Evolutionary conservation across 305 asterid genomes (phyloP).

Genomic region (Fraxinus velutina): DNA sequence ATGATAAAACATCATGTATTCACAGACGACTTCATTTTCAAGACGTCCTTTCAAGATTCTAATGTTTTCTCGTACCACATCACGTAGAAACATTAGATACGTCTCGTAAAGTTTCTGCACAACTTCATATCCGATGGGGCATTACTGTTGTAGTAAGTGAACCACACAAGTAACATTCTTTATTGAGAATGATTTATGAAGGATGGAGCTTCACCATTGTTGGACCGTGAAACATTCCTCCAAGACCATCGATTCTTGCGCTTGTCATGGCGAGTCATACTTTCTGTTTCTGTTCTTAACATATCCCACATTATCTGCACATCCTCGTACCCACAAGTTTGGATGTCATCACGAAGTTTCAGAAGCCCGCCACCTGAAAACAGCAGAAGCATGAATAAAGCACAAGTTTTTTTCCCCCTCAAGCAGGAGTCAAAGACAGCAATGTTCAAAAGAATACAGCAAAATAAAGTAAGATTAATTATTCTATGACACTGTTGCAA

Average conservation of each 20-base stretch:
- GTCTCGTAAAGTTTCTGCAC: neutral
- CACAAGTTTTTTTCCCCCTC: neutral
- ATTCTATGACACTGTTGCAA: neutral
- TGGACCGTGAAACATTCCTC: conserved; percentile 42
- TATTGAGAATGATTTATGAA: conserved; percentile 32
- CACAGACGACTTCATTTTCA: conserved; percentile 27
- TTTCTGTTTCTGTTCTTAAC: conserved; percentile 43
- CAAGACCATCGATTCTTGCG: conserved; percentile 40
- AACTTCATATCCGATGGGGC: neutral
- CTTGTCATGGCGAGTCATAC: conserved; percentile 31
- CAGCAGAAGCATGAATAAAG: neutral
- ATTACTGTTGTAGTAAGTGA: neutral
- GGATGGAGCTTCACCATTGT: conserved; percentile 30
- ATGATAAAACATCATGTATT: conserved; percentile 19
- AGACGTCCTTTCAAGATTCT: neutral
- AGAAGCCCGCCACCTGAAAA: conserved; percentile 45
- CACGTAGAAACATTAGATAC: conserved; percentile 5
- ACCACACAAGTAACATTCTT: conserved; percentile 9
- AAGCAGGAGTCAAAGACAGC: neutral
- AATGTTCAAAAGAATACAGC: neutral
- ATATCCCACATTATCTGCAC: conserved; percentile 66
- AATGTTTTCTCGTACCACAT: neutral
- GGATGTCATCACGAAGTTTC: conserved; percentile 53
- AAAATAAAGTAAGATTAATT: neutral
- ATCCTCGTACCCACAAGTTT: conserved; percentile 57